Evolutionary conservation across 768 basidiomycete species (phyloP).

Genomic region (Phylloporus rhodoxanthus): DNA sequence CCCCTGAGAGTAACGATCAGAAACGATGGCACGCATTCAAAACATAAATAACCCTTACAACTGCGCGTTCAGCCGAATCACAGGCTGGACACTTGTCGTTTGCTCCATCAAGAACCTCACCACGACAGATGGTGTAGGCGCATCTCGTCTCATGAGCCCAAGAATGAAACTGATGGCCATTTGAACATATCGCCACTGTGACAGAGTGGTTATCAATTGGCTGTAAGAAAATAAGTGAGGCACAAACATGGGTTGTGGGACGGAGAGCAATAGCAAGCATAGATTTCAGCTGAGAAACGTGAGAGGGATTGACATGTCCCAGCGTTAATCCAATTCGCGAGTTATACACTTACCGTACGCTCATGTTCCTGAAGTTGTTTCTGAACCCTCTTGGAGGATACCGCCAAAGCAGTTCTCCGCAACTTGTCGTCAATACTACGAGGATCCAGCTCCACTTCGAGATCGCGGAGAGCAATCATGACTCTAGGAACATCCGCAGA

Average conservation of each 20-base stretch:
- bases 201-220: conserved; percentile 8
- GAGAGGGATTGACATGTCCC: conserved; percentile 1
- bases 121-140: conserved; percentile 44
- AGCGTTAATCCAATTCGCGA: not conserved
- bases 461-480: conserved; percentile 40
- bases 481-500: conserved; percentile 43
- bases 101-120: conserved; percentile 62
- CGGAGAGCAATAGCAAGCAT: conserved; percentile 56
- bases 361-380: conserved; percentile 43
- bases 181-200: conserved; percentile 80
- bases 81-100: conserved; percentile 63
- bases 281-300: conserved; percentile 42
- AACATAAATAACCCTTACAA: conserved; percentile 36
- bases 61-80: conserved; percentile 60
- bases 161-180: conserved; percentile 59
- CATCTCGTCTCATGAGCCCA: conserved; percentile 60
- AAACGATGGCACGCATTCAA: not conserved
- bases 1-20: conserved; percentile 39
- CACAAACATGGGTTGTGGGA: conserved; percentile 68
- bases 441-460: conserved; percentile 48
- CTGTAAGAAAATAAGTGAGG: not conserved
- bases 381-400: conserved; percentile 37
- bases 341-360: conserved; percentile 39
- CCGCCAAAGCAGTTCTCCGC: conserved; percentile 39
- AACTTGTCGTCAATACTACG: conserved; percentile 39